A percentile compares a stretch with the other conserved stretches of the same genome.
phyloP scores from a whole-genome alignment of 805 yeast species.

The Phaffomyces antillensis region DNA sequence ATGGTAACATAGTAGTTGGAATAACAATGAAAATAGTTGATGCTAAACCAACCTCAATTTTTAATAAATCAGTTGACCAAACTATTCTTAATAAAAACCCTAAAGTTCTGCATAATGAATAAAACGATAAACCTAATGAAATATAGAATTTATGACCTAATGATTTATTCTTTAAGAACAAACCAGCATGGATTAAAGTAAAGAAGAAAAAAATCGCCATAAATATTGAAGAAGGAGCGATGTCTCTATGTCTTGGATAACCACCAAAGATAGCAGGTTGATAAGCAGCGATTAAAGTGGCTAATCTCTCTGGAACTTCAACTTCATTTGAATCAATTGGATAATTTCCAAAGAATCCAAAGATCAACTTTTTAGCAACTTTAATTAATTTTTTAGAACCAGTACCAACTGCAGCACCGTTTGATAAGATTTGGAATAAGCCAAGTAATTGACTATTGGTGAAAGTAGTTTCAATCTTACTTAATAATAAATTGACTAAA shows the following conservation, averaged over 20 bases:
- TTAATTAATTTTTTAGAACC: slow-evolving; percentile 18
- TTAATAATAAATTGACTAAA: slow-evolving; percentile 13
- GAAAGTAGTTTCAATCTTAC: slow-evolving; percentile 14
- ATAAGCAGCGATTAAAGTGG: slow-evolving; percentile 13
- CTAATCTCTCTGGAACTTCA: slow-evolving; percentile 14
- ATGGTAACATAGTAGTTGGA: slow-evolving; percentile 51
- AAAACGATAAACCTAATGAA: slow-evolving; percentile 46
- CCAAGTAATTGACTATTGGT: slow-evolving; percentile 20
- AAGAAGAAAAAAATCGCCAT: slow-evolving; percentile 45
- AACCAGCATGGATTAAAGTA: slow-evolving; percentile 33
- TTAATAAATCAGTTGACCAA: slow-evolving; percentile 48
- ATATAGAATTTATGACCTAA: slow-evolving; percentile 57
- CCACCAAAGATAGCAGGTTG: slow-evolving; percentile 57
- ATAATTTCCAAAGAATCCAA: slow-evolving; percentile 15
- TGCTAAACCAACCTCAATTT: slow-evolving; percentile 44
- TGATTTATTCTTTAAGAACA: slow-evolving; percentile 40
- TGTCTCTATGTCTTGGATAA: slow-evolving; percentile 46
- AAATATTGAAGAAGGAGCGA: slow-evolving; percentile 55
- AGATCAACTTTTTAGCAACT: slow-evolving; percentile 12
- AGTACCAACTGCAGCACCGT: slow-evolving; percentile 24
- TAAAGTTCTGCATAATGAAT: slow-evolving; percentile 44
- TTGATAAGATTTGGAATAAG: slow-evolving; percentile 15
- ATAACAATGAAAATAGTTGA: slow-evolving; percentile 50
- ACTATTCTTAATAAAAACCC: slow-evolving; percentile 54
- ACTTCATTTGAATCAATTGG: not conserved